Base-by-base conservation (phyloP, 805 yeast genomes). In the Yamadazyma endophytica region DNA sequence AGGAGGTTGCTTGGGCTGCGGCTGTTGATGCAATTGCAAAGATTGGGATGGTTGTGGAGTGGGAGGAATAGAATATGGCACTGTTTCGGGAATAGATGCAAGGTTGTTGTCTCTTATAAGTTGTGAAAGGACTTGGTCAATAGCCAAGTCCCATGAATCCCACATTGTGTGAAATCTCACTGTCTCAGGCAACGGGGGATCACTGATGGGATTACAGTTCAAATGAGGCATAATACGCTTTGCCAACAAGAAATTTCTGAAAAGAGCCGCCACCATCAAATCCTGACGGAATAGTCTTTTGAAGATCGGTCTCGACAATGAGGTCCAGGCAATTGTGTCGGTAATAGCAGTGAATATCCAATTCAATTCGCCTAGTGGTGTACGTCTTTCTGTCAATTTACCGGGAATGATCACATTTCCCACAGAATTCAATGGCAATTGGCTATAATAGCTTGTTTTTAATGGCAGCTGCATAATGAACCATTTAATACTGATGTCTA, bases 341-440 rank as follows among this genome's bases (percentile, higher is more conserved):
- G 97, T 90, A 23, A 92, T 87, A 2, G 98, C 97, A 1, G 97
- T 92, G 58, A 90, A 92, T 20, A 92, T 90, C 97, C 97, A 92
- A 54, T 87, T 88, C 33, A 92, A 69, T 53, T 92, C 98, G 21
- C 98, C 98, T 26, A 92, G 61, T 1, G 97, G 97, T 0, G 97
- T 92, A 40, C 96, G 70, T 50, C 97, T 73, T 52, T 92, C 98
- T 3, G 96, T 84, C 28, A 88, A 64, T 41, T 83, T 80, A 2
- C 97, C 97, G 0, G 97, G 97, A 11, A 90, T 85, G 21, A 75
- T 71, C 23, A 89, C 72, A 38, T 68, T 70, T 0, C 79, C 80
- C 13, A 66, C 61, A 24, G 71, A 58, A 41, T 72, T 70, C 31
- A 54, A 58, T 28, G 76, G 69, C 11, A 67, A 46, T 45, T 68